These are phyloP conservation scores for Colletotrichum sp. DNA, from an alignment of 2,329 filamentous ascomycete genomes.

Conservation along the genomic window DNA sequence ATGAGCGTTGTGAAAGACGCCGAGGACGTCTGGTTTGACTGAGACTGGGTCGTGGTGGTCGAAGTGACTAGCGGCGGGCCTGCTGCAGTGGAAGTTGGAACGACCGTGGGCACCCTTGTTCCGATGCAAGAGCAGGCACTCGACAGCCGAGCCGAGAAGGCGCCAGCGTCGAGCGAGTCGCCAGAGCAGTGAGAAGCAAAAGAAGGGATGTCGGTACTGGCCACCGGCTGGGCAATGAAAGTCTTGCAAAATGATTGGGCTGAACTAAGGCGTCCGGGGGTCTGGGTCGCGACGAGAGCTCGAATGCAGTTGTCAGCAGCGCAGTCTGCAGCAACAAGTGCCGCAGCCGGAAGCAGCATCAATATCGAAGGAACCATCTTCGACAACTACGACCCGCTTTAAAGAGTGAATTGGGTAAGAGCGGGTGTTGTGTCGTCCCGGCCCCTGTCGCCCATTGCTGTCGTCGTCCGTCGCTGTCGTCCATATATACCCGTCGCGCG, in stretches of 20 bases:
- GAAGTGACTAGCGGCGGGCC: background rate
- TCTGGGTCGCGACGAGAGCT: constrained; percentile 36
- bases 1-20: background rate
- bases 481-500: background rate
- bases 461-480: background rate
- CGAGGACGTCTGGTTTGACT: background rate
- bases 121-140: background rate
- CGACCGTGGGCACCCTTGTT: background rate
- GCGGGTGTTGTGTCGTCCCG: background rate
- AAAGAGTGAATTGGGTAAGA: background rate
- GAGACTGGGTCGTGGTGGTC: background rate
- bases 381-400: background rate
- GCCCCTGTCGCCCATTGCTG: background rate
- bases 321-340: constrained; percentile 22
- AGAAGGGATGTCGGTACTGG: background rate
- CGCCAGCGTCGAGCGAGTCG: background rate
- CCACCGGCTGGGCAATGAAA: background rate
- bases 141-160: background rate
- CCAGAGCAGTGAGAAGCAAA: background rate
- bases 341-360: background rate
- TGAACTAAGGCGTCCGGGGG: constrained; percentile 31
- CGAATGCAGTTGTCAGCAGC: constrained; percentile 40
- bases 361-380: background rate
- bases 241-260: constrained; percentile 33
- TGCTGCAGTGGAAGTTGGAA: background rate